Conservation (phyloP, 352 stramenopile species). For the Albugo laibachii region DNA sequence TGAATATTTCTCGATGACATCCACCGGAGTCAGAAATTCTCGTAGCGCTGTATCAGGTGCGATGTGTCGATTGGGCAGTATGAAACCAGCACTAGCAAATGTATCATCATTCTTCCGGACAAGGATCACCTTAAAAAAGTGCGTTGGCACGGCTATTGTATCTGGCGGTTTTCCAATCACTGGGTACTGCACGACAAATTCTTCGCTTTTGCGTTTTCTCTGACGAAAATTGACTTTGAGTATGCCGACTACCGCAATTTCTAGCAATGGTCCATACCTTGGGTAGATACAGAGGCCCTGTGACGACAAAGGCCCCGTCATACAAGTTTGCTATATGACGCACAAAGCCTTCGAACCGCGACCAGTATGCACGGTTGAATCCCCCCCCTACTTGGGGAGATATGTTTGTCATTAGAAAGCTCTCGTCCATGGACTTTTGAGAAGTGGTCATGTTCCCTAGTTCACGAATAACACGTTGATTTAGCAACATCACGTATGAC, state of each 20-base stretch:
- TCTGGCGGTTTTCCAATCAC: conserved; percentile 75
- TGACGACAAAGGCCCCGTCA: conserved; percentile 79
- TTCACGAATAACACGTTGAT: not conserved
- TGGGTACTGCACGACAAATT: conserved; percentile 46
- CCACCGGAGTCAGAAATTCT: conserved; percentile 78
- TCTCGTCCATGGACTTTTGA: conserved; percentile 79
- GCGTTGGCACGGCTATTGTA: conserved; percentile 83
- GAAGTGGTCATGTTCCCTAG: conserved; percentile 75
- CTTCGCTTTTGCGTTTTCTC: conserved; percentile 45
- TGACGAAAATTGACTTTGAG: conserved; percentile 2
- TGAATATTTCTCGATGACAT: conserved; percentile 83
- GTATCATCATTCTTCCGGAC: conserved; percentile 22
- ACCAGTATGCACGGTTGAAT: conserved; percentile 82
- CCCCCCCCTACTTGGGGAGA: conserved; percentile 78
- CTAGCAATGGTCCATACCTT: conserved; percentile 13
- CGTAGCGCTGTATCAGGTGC: conserved; percentile 43
- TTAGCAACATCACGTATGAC: not conserved
- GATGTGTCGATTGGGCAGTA: conserved; percentile 83
- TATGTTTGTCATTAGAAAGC: conserved; percentile 92
- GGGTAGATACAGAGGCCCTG: conserved; percentile 86
- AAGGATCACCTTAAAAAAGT: conserved; percentile 94
- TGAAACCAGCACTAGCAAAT: conserved; percentile 82
- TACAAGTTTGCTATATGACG: conserved; percentile 60
- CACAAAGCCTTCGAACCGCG: conserved; percentile 70
- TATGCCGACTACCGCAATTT: not conserved